Percentiles rank a stretch among this genome's conserved stretches.
phyloP scores from a whole-genome alignment of 306 rosid genomes.

The Rubus idaeus region DNA sequence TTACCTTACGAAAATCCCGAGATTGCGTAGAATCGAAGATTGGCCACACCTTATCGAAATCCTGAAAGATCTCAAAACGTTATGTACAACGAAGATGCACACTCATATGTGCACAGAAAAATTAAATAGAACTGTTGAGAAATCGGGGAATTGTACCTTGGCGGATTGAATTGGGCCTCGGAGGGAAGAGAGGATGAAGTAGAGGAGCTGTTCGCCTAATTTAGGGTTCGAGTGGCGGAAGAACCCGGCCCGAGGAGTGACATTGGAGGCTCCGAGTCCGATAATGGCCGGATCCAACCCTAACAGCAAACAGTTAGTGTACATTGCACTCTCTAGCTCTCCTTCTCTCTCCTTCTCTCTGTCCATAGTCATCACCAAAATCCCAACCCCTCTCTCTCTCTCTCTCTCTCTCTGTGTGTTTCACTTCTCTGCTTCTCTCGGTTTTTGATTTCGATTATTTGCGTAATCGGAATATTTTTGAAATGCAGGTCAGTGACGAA shows the following conservation, averaged over 20 bases:
- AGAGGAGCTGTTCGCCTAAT: conserved; percentile 94
- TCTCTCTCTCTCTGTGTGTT: background rate
- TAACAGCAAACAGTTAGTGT: conserved; percentile 89
- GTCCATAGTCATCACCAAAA: conserved; percentile 91
- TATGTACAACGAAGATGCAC: no score
- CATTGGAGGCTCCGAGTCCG: conserved; percentile 81
- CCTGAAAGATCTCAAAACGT: conserved; percentile 53
- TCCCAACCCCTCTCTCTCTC: conserved; percentile 16
- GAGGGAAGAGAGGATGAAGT: conserved; percentile 92
- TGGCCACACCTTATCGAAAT: conserved; percentile 99
- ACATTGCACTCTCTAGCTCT: conserved; percentile 99
- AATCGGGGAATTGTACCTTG: conserved; percentile 39
- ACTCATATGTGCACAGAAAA: no score
- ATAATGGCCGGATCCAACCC: conserved; percentile 96
- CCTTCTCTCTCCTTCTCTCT: conserved; percentile 99
- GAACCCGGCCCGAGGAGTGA: conserved; percentile 86
- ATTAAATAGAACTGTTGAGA: no score
- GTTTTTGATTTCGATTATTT: conserved; percentile 18
- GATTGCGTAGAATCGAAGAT: conserved; percentile 96
- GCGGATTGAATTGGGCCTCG: conserved; percentile 94
- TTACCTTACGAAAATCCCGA: conserved; percentile 94
- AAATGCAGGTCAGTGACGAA: conserved; percentile 27
- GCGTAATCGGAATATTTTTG: no score
- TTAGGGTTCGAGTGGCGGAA: conserved; percentile 98
- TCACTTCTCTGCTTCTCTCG: conserved; percentile 22